Conservation (phyloP, 1,284 basidiomycete genomes). For the Cryptococcus sp. region DNA sequence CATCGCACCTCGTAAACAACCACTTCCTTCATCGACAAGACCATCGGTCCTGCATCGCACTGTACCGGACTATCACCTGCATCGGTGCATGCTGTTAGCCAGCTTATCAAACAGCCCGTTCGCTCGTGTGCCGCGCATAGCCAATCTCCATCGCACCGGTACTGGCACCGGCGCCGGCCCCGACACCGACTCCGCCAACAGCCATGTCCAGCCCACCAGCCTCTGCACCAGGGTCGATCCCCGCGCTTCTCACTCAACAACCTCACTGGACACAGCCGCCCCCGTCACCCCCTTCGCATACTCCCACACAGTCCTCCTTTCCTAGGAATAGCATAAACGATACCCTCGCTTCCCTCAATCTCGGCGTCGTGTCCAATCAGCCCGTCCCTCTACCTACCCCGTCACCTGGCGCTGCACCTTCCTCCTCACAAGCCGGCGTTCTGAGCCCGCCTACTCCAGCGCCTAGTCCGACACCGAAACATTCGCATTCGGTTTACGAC, state of each 20-base stretch:
- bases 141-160: too few species aligned
- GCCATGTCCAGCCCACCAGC: slow-evolving; percentile 8
- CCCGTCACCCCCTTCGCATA: slow-evolving; percentile 13
- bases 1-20: too few species aligned
- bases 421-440: not conserved
- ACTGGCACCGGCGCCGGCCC: not conserved
- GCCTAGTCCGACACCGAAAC: slow-evolving; percentile 33
- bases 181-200: not conserved
- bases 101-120: too few species aligned
- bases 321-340: slow-evolving; percentile 4
- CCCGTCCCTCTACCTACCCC: slow-evolving; percentile 18
- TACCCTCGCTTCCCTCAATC: slow-evolving; percentile 4
- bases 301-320: slow-evolving; percentile 4
- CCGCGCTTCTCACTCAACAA: slow-evolving; percentile 10
- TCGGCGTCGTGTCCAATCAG: slow-evolving; percentile 5
- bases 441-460: slow-evolving; percentile 36
- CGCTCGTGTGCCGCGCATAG: too few species aligned
- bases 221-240: not conserved
- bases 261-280: slow-evolving; percentile 18
- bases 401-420: slow-evolving; percentile 5
- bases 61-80: too few species aligned
- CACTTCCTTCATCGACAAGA: too few species aligned
- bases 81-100: too few species aligned
- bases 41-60: too few species aligned
- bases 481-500: too few species aligned